Evolutionary conservation across 306 rosid genomes (phyloP).

Genomic region (Cicer yamashitae): DNA sequence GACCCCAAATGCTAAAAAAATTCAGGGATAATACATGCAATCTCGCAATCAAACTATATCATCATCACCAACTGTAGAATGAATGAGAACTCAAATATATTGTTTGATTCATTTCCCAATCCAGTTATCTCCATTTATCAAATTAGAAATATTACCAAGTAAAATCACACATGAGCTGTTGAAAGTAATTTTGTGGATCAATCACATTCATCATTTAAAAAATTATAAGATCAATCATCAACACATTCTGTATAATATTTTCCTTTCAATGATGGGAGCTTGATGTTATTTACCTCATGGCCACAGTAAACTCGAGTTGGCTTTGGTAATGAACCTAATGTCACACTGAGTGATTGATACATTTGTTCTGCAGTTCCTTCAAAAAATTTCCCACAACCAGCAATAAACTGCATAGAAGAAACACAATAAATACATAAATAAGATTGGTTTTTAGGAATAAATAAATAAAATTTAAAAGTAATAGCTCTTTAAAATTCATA

Average conservation of each 20-base stretch:
- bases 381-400: slow-evolving; percentile 86
- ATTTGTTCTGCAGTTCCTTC: slow-evolving; percentile 98
- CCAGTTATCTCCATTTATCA: neutral
- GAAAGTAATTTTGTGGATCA: neutral
- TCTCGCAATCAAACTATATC: neutral
- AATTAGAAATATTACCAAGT: neutral
- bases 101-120: slow-evolving; percentile 10
- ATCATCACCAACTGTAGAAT: slow-evolving; percentile 10
- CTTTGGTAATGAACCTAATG: slow-evolving; percentile 82
- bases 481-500: slow-evolving; percentile 27
- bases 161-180: neutral
- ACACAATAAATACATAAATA: slow-evolving; percentile 30
- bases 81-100: neutral
- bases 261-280: slow-evolving; percentile 4
- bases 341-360: slow-evolving; percentile 80
- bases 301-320: slow-evolving; percentile 87
- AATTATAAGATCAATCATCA: slow-evolving; percentile 7
- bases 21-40: neutral
- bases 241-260: slow-evolving; percentile 4
- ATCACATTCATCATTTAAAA: slow-evolving; percentile 26
- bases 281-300: slow-evolving; percentile 74
- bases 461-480: slow-evolving; percentile 22
- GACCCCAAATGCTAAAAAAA: slow-evolving; percentile 27
- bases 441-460: neutral
- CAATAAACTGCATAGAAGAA: slow-evolving; percentile 65